Percentiles rank a stretch among this genome's conserved stretches.
Evolutionary conservation across 495 filamentous ascomycete genomes (phyloP).

Genomic region (Podospora pseudoanserina): DNA sequence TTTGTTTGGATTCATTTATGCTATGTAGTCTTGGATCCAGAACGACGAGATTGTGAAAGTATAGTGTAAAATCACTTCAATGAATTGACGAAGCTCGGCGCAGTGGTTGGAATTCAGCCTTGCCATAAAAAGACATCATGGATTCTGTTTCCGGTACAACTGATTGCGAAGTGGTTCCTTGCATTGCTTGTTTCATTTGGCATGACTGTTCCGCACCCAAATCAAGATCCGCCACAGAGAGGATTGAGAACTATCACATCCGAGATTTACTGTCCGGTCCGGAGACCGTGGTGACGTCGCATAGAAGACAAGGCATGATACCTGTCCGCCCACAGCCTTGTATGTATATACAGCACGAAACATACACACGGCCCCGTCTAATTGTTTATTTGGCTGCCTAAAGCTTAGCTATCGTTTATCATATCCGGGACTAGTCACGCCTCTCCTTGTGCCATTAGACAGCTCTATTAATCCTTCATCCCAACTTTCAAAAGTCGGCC

Average conservation of each 20-base stretch:
- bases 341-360: too few relatives aligned
- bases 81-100: background rate
- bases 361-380: too few relatives aligned
- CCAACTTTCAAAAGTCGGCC: background rate
- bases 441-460: background rate
- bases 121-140: background rate
- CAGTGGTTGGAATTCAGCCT: background rate
- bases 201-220: background rate
- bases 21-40: too few relatives aligned
- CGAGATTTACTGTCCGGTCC: background rate
- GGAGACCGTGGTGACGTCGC: background rate
- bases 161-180: background rate
- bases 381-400: too few relatives aligned
- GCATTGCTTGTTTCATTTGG: background rate
- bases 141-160: too few relatives aligned
- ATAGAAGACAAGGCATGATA: background rate
- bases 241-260: background rate
- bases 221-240: background rate
- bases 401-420: too few relatives aligned
- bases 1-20: background rate
- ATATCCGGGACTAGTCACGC: too few relatives aligned
- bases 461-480: background rate
- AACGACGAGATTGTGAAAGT: too few relatives aligned
- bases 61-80: background rate
- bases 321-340: too few relatives aligned